phyloP scores from a whole-genome alignment of 371 early-diverging fungal genomes.

The Batkoa obscura region DNA sequence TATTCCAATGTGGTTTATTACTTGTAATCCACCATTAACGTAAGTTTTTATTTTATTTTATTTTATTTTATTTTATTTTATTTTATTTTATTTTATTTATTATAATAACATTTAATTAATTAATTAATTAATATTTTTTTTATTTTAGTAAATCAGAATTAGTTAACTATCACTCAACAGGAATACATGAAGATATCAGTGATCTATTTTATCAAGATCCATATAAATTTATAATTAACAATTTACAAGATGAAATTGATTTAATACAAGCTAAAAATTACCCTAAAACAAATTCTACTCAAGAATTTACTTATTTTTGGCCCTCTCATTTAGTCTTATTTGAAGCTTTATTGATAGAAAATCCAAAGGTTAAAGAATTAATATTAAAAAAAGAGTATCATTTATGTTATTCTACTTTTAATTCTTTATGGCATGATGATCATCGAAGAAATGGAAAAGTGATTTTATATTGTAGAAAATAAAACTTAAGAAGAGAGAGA shows the following conservation, averaged over 20 bases:
- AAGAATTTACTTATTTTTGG: constrained; percentile 15
- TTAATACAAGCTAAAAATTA: constrained; percentile 1
- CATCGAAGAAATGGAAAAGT: constrained; percentile 59
- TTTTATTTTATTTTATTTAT: too few species aligned
- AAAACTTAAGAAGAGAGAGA: too few species aligned
- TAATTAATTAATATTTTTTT: too few species aligned
- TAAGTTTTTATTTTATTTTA: constrained; percentile 6
- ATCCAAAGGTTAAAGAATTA: constrained; percentile 8
- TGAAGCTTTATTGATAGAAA: constrained; percentile 24
- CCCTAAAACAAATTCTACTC: constrained; percentile 5
- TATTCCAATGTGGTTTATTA: constrained; percentile 59
- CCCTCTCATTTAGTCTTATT: constrained; percentile 50
- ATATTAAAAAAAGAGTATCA: constrained; percentile 20
- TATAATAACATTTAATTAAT: too few species aligned
- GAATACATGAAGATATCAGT: constrained; percentile 48
- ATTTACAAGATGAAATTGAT: constrained; percentile 13
- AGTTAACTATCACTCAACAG: constrained; percentile 9
- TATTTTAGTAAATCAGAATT: too few species aligned
- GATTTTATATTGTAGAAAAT: constrained; percentile 36
- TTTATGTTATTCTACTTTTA: constrained; percentile 48
- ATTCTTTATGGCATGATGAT: constrained; percentile 74
- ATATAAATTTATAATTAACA: constrained; percentile 21
- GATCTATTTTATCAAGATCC: constrained; percentile 65
- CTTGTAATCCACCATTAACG: constrained; percentile 75
- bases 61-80: too few species aligned